These are phyloP conservation scores for Alternaria atra DNA, from an alignment of 2,329 filamentous ascomycete species.

Conservation along the genomic window DNA sequence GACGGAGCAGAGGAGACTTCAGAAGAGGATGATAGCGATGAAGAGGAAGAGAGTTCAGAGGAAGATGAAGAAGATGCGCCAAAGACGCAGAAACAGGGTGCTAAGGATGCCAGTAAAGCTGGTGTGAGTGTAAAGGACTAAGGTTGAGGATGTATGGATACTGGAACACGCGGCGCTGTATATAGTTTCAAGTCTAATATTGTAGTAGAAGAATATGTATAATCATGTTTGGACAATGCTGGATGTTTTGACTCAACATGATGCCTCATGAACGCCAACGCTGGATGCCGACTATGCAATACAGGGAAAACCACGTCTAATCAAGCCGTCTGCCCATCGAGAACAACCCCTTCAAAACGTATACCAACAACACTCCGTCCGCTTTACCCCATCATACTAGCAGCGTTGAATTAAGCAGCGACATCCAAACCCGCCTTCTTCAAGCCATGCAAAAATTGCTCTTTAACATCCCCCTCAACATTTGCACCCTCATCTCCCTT, in stretches of 20 bases:
- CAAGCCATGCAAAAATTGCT: constrained; percentile 53
- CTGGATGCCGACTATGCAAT: not conserved
- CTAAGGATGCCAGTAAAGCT: constrained; percentile 42
- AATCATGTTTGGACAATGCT: not conserved
- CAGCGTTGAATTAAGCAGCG: constrained; percentile 9
- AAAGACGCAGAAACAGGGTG: constrained; percentile 36
- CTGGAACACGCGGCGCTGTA: not conserved
- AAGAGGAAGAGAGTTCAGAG: constrained; percentile 4
- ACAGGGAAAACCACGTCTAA: not conserved
- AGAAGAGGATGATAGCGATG: constrained; percentile 20
- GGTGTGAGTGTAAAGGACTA: constrained; percentile 52
- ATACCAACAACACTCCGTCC: not conserved
- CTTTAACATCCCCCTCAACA: constrained; percentile 48
- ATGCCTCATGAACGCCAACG: not conserved
- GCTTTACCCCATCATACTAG: not conserved
- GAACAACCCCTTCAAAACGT: not conserved
- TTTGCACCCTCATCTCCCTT: not conserved
- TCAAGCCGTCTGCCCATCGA: not conserved
- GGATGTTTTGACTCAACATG: not conserved
- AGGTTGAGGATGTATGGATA: not conserved
- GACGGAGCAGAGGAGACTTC: constrained; percentile 17
- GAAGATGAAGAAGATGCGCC: constrained; percentile 17
- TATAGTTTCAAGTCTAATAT: not conserved
- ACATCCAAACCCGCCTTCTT: constrained; percentile 54
- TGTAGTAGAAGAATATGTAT: not conserved